Evolutionary conservation across 129 eudicot genomes (phyloP), one percentile per base, ranked within the genome.

Genomic region (Heracleum sosnowskyi): DNA sequence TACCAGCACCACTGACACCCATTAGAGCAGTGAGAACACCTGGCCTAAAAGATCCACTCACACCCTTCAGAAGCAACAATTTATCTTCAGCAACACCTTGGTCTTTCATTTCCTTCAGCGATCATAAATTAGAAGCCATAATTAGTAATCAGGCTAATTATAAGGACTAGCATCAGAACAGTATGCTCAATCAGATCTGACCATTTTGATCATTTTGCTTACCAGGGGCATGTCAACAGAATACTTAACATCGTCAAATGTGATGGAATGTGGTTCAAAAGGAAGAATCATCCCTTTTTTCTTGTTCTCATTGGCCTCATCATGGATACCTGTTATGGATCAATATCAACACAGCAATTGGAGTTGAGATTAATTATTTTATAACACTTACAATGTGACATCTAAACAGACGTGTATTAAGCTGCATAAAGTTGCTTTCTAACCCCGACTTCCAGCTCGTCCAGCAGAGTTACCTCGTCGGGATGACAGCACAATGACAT

Each of bases 1-100:
- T 92, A 18, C 97, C 97, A 29, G 97, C 97, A 66, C 97, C 97
- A 79, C 96, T 92, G 36, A 90, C 96, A 53, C 97, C 97, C 97
- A 92, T 92, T 26, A 92, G 83, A 82, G 97, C 96, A 16, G 96
- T 90, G 37, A 92, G 86, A 78, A 92, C 88, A 40, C 96, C 97
- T 0, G 96, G 97, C 84, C 96, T 82, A 69, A 92, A 92, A 26
- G 93, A 83, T 40, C 97, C 96, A 76, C 90, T 90, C 24, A 90
- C 87, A 1, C 86, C 78, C 77, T 88, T 90, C 37, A 92, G 86
- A 80, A 90, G 93, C 62, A 85, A 77, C 82, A 92, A 79, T 78
- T 36, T 85, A 68, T 90, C 93, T 37, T 86, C 90, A 13, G 8
- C 17, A 62, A 84, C 47, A 33, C 97, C 97, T 81, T 85, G 90